Evolutionary conservation across 345 rosid species (phyloP).

Genomic region (Euphorbia peplus): DNA sequence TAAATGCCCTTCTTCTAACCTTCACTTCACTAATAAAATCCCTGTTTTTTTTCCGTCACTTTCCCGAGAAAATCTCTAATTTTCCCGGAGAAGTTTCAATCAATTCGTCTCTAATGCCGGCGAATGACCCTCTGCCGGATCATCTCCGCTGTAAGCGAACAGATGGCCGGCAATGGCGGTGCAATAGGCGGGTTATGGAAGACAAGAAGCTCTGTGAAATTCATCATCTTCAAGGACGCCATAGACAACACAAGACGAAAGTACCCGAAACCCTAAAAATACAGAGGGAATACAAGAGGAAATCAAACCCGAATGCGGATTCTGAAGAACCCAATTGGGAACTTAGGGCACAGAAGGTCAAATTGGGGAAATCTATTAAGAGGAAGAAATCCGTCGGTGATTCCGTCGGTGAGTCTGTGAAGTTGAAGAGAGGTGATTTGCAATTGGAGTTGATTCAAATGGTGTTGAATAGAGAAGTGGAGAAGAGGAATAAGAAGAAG

Average conservation of each 20-base stretch:
- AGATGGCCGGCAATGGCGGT: constrained; percentile 94
- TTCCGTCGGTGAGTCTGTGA: constrained; percentile 37
- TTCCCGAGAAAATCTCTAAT: constrained; percentile 12
- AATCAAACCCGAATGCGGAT: constrained; percentile 10
- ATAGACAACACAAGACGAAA: constrained; percentile 52
- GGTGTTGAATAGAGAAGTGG: constrained; percentile 75
- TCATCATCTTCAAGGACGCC: constrained; percentile 68
- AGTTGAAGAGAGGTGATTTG: constrained; percentile 60
- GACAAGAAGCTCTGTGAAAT: constrained; percentile 80
- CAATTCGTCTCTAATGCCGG: constrained; percentile 28
- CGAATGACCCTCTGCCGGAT: constrained; percentile 53
- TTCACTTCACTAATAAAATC: no score
- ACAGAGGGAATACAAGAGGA: constrained; percentile 42
- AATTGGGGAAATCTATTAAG: constrained; percentile 33
- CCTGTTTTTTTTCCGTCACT: constrained; percentile 10
- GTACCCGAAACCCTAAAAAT: constrained; percentile 61
- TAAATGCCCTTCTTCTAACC: constrained; percentile 22
- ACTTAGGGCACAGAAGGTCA: constrained; percentile 58
- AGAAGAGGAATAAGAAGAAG: constrained; percentile 48
- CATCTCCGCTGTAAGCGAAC: constrained; percentile 85
- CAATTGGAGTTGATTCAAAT: constrained; percentile 72
- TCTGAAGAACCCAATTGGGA: neutral
- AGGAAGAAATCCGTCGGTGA: constrained; percentile 18
- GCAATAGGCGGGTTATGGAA: constrained; percentile 67
- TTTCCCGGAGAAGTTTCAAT: constrained; percentile 20